Base-by-base conservation (phyloP, 371 early-diverging fungal genomes). In the Dichotomocladium elegans region DNA sequence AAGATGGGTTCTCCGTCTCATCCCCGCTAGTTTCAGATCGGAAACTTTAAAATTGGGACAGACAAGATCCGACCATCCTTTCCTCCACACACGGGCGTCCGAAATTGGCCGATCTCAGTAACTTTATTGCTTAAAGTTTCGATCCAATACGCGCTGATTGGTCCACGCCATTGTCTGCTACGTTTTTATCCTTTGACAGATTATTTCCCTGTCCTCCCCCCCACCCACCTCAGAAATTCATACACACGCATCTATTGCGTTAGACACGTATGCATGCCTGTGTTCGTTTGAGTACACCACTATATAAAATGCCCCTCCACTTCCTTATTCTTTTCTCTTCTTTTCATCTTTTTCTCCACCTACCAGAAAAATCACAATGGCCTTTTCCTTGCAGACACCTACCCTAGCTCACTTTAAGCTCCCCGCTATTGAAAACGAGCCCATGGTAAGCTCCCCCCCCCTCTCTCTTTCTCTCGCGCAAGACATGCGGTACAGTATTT, bases 351-450 rank as follows among this genome's bases (percentile, higher is more conserved):
- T n/a, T n/a, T n/a, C n/a, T n/a, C n/a, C n/a, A n/a, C n/a, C n/a
- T n/a, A 15, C 22, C 41, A 10, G 15, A 15, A 0, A 7, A 9
- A 1, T 12, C 4, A 29, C 17, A 25, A 52, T 52, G 53, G 12
- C 53, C 5, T 3, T 37, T 14, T 9, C 41, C 29, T 19, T 47
- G 21, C 49, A 47, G 22, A 80, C 79, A 55, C 82, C 85, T 48
- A 68, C 66, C 51, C 82, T 85, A 58, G 86, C 84, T 59, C 70
- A 80, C 55, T 88, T 88, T 78, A 85, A 79, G 70, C 73, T 96
- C 56, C 96, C 95, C 26, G 74, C 75, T 54, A 85, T 94, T 57
- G 67, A 72, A 34, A 96, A 96, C 72, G 95, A 96, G 84, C 92
- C 93, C 50, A 90, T 92, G 87, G 88, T 86, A 74, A 70, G 45